Evolutionary conservation across 2,329 filamentous ascomycete species (phyloP).

Genomic region (Aspergillus sp.): DNA sequence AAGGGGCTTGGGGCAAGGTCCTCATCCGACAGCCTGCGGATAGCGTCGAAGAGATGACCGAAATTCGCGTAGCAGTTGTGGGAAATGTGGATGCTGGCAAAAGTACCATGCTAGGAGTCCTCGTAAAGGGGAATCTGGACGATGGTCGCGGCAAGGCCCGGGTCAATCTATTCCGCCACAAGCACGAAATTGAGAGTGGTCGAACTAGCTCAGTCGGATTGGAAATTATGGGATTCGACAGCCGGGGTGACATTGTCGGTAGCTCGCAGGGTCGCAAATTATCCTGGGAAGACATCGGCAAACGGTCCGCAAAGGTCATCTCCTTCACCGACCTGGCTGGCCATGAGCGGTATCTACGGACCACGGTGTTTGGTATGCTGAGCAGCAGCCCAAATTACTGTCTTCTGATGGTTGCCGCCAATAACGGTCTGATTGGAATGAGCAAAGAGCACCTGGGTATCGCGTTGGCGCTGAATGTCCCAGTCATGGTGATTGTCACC

Average conservation of each 20-base stretch:
- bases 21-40: slow-evolving; percentile 74
- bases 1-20: slow-evolving; percentile 78
- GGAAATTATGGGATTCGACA: slow-evolving; percentile 98
- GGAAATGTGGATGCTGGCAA: slow-evolving; percentile 98
- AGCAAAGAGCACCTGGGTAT: slow-evolving; percentile 97
- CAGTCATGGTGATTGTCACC: slow-evolving; percentile 95
- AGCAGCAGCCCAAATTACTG: slow-evolving; percentile 97
- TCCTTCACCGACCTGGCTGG: slow-evolving; percentile 94
- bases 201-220: slow-evolving; percentile 95
- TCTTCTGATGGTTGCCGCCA: slow-evolving; percentile 95
- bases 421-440: slow-evolving; percentile 97
- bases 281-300: slow-evolving; percentile 97
- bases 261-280: slow-evolving; percentile 82
- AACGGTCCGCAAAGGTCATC: slow-evolving; percentile 91
- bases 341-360: slow-evolving; percentile 91
- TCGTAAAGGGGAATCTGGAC: slow-evolving; percentile 93
- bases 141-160: slow-evolving; percentile 91
- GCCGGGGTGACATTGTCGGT: slow-evolving; percentile 75
- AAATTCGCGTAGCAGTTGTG: slow-evolving; percentile 94
- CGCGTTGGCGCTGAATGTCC: slow-evolving; percentile 89
- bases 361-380: slow-evolving; percentile 91
- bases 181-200: slow-evolving; percentile 95
- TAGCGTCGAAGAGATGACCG: slow-evolving; percentile 82
- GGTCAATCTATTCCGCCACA: slow-evolving; percentile 94
- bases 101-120: slow-evolving; percentile 89